Evolutionary conservation across 1,284 basidiomycete species (phyloP).

Genomic region (Sutorius eximius): DNA sequence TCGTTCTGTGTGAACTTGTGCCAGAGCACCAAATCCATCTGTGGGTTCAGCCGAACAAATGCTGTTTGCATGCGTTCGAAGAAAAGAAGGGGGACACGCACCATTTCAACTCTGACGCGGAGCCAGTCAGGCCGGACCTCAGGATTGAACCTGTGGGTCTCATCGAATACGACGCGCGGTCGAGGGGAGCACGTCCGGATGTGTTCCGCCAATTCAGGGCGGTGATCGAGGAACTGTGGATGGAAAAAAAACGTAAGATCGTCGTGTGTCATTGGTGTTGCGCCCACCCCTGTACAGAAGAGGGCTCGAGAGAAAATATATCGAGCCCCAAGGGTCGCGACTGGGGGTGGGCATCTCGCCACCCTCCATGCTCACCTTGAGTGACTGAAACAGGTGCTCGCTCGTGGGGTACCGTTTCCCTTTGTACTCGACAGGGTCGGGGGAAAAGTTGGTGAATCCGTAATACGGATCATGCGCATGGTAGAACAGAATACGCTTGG

Average conservation of each 20-base stretch:
- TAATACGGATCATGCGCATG: conserved; percentile 37
- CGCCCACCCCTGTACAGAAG: conserved; percentile 3
- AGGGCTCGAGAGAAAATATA: neutral
- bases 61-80: conserved; percentile 13
- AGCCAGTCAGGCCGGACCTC: conserved; percentile 40
- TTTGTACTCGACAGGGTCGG: conserved; percentile 37
- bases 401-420: conserved; percentile 41
- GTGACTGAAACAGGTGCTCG: conserved; percentile 43
- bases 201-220: conserved; percentile 39
- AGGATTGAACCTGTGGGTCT: conserved; percentile 39
- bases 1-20: conserved; percentile 39
- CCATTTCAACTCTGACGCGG: conserved; percentile 35
- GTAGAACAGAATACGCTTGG: conserved; percentile 34
- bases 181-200: conserved; percentile 39
- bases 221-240: conserved; percentile 36
- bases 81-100: conserved; percentile 15
- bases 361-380: conserved; percentile 34
- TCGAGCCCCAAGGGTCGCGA: neutral
- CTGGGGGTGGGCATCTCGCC: neutral
- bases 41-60: conserved; percentile 5
- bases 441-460: conserved; percentile 43
- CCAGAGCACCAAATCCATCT: conserved; percentile 39
- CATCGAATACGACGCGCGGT: conserved; percentile 39
- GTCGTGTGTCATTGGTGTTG: conserved; percentile 13
- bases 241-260: conserved; percentile 9